Conservation (phyloP, 2,329 filamentous ascomycete genomes). For the Trichoderma aggressivum region DNA sequence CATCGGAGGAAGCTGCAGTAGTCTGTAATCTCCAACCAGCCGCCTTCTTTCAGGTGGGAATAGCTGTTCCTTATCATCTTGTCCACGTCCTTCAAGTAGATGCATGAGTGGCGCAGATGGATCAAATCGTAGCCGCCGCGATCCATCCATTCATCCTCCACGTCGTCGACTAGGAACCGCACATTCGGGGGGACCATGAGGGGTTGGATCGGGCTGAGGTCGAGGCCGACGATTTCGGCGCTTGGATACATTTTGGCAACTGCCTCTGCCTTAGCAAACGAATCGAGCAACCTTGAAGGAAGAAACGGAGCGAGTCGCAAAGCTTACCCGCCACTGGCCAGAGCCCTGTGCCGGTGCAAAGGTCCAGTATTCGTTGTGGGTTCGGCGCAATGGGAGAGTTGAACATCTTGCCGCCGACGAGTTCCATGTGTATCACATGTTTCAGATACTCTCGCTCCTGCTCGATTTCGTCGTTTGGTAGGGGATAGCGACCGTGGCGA, state of each 20-base stretch:
- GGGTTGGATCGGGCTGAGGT: constrained; percentile 41
- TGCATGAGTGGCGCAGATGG: constrained; percentile 29
- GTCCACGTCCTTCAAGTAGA: constrained; percentile 21
- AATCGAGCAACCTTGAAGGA: not conserved
- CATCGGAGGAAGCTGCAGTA: constrained; percentile 33
- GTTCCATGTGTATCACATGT: constrained; percentile 37
- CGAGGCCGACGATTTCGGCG: constrained; percentile 37
- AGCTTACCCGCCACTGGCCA: constrained; percentile 43
- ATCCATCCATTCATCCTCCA: constrained; percentile 33
- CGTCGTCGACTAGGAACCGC: constrained; percentile 37
- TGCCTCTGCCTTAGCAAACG: not conserved
- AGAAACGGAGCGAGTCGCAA: not conserved
- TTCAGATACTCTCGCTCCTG: constrained; percentile 40
- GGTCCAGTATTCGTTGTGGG: constrained; percentile 37
- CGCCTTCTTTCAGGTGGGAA: constrained; percentile 38
- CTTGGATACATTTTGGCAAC: constrained; percentile 35
- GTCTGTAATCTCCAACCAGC: constrained; percentile 44
- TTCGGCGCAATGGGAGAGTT: constrained; percentile 39
- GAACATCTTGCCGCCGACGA: constrained; percentile 37
- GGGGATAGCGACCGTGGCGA: constrained; percentile 34
- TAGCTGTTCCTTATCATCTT: constrained; percentile 22
- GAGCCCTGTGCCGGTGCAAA: constrained; percentile 34
- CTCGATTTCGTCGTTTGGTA: constrained; percentile 41
- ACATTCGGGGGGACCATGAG: constrained; percentile 41
- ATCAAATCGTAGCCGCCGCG: constrained; percentile 30